Conservation (phyloP, 2,329 filamentous ascomycete species). For the Xylariaceae sp. region DNA sequence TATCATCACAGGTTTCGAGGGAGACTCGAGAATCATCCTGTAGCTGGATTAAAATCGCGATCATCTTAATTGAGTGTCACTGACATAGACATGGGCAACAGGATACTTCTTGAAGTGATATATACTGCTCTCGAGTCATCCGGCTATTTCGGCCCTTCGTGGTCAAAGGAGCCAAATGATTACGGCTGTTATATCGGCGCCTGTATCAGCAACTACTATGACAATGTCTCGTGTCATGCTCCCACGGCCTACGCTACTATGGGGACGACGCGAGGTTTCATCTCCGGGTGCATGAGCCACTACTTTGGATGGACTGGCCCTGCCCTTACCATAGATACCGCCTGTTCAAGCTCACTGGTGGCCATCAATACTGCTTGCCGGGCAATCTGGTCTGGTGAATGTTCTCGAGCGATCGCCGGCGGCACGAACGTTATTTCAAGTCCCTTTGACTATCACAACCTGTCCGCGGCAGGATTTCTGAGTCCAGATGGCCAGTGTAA, state of each 20-base stretch:
- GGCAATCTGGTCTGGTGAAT: slow-evolving; percentile 1
- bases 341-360: slow-evolving; percentile 37
- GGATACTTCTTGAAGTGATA: background rate
- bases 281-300: slow-evolving; percentile 30
- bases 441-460: slow-evolving; percentile 29
- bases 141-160: slow-evolving; percentile 5
- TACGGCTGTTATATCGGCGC: slow-evolving; percentile 4
- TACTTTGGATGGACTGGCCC: slow-evolving; percentile 36
- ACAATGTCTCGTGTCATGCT: background rate
- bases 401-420: slow-evolving; percentile 16
- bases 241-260: slow-evolving; percentile 6
- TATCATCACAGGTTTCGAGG: too few species aligned
- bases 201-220: background rate
- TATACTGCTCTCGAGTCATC: slow-evolving; percentile 6
- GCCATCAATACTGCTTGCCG: slow-evolving; percentile 15
- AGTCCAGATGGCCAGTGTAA: slow-evolving; percentile 48
- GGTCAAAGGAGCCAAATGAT: slow-evolving; percentile 3
- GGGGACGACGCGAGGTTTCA: slow-evolving; percentile 27
- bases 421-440: slow-evolving; percentile 36
- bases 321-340: slow-evolving; percentile 32
- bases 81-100: slow-evolving; percentile 10
- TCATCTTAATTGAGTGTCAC: too few species aligned
- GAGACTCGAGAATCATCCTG: too few species aligned
- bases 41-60: too few species aligned
- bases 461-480: slow-evolving; percentile 37